Conservation (phyloP, 164 flowering plant species). For the Chimonanthus praecox region DNA sequence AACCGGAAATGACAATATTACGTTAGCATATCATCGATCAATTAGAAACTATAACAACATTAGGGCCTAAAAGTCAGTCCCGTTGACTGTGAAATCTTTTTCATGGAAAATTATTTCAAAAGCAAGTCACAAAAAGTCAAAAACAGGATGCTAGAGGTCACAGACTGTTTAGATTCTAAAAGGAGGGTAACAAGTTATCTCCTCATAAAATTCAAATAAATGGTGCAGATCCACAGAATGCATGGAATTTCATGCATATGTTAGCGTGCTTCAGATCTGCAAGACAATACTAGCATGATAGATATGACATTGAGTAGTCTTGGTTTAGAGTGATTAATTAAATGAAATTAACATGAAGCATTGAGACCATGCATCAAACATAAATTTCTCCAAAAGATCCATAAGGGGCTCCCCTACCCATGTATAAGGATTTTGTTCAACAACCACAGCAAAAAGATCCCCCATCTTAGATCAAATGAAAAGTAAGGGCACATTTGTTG, state of each 20-base stretch:
- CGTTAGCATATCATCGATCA: neutral
- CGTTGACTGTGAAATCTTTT: neutral
- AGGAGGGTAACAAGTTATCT: neutral
- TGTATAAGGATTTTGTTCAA: too few relatives aligned
- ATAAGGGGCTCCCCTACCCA: too few relatives aligned
- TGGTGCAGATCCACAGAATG: neutral
- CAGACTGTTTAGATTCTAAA: neutral
- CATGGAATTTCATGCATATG: neutral
- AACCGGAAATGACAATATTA: conserved; percentile 9
- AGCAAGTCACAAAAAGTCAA: neutral
- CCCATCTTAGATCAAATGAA: too few relatives aligned
- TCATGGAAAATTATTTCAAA: neutral
- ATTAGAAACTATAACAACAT: neutral
- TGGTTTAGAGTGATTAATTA: too few relatives aligned
- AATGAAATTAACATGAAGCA: too few relatives aligned
- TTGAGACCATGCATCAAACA: too few relatives aligned
- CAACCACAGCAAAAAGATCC: too few relatives aligned
- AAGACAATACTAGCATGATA: neutral
- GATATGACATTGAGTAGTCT: too few relatives aligned
- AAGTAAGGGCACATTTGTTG: too few relatives aligned
- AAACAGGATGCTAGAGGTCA: neutral
- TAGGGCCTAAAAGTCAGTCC: neutral
- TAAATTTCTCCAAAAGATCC: too few relatives aligned
- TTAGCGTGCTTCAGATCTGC: neutral
- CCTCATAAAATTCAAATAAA: neutral